phyloP scores from a whole-genome alignment of 257 asterid species.

The Nicotiana undulata region DNA sequence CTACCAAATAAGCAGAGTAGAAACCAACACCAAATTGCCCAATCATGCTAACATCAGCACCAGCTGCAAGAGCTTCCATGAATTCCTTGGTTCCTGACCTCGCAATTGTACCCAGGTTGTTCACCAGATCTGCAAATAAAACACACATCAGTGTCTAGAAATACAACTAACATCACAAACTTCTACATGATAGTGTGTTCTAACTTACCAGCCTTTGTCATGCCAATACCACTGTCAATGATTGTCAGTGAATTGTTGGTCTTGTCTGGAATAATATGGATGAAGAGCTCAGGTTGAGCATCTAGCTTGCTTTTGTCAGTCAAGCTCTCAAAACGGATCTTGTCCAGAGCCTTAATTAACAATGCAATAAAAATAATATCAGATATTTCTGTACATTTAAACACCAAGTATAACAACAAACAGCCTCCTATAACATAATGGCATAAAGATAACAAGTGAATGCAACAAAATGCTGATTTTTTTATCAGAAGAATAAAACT shows the following conservation, averaged over 20 bases:
- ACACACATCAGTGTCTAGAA: neutral
- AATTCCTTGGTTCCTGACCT: constrained; percentile 64
- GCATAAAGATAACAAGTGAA: neutral
- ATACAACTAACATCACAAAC: neutral
- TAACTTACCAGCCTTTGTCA: constrained; percentile 56
- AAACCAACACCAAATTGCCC: constrained; percentile 67
- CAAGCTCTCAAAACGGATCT: constrained; percentile 51
- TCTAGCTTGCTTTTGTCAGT: constrained; percentile 59
- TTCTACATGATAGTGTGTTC: neutral
- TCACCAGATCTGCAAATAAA: constrained; percentile 39
- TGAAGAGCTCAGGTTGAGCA: constrained; percentile 52
- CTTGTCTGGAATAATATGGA: constrained; percentile 55
- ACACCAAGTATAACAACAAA: neutral
- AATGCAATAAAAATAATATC: neutral
- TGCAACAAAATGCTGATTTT: too few relatives aligned
- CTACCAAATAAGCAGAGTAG: constrained; percentile 51
- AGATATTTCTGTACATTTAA: neutral
- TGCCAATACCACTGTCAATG: constrained; percentile 52
- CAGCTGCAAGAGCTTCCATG: constrained; percentile 60
- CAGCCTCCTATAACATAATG: neutral
- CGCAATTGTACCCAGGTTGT: constrained; percentile 54
- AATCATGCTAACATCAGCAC: constrained; percentile 64
- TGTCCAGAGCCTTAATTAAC: constrained; percentile 37
- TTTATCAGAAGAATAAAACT: too few relatives aligned
- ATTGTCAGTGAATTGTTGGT: constrained; percentile 35